Evolutionary conservation across 768 basidiomycete species (phyloP), one percentile per base, ranked within the genome.

Genomic region (Tylopilus vinaceipallidus): DNA sequence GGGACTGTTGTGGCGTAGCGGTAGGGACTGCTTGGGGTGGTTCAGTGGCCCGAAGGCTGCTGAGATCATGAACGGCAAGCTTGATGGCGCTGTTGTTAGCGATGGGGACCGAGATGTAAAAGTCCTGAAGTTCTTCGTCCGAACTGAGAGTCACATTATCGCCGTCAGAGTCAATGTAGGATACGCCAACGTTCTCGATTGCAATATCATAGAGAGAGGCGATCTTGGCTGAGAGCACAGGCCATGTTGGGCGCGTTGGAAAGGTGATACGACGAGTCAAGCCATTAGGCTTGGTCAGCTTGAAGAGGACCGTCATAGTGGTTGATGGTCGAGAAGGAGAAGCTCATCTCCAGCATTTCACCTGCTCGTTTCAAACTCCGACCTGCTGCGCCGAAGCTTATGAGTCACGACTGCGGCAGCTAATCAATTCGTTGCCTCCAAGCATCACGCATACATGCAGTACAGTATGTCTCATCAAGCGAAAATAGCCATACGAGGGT

Each of bases 71-170:
- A 19, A 91, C 81, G 17, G 67, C 68, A 57, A 92, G 80, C 67
- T 81, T 86, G 68, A 84, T 70, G 22, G 68, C 50, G 19, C 71
- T 39, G 2, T 30, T 32, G 10, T n/a, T 26, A 22, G 33, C 20
- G 13, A 62, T 62, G 37, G 59, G 49, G 50, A 70, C 58, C 7
- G 71, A 69, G 24, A 62, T 59, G 62, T 86, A 90, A 62, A 78
- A 88, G 50, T 91, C 88, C 47, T 77, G 75, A n/a, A 91, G 78
- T 65, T 92, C 90, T 29, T 83, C 83, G 47, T 88, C 75, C 4
- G 88, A 81, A 66, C 80, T 87, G 49, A 91, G 73, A 11, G 88
- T 91, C 53, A 92, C 81, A 52, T 84, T 80, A 60, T 91, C 90
- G 33, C 79, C 77, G 60, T 91, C 88, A 27, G 64, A 63, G 65